Evolutionary conservation across 768 basidiomycete genomes (phyloP).

Genomic region (Termitomyces sp.): DNA sequence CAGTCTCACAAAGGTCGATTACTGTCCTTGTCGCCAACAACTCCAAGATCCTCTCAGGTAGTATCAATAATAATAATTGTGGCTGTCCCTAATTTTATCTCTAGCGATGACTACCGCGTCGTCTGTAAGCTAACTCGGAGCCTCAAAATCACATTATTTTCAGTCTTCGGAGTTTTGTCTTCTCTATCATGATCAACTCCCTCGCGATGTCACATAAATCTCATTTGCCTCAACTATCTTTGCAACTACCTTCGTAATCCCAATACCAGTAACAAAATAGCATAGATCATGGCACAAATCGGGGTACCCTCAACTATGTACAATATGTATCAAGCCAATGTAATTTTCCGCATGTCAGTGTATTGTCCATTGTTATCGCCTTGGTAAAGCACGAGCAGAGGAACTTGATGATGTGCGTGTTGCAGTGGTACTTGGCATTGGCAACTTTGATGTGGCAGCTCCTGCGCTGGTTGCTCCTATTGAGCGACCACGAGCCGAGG

Average conservation of each 20-base stretch:
- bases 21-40: conserved; percentile 14
- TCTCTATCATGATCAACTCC: conserved; percentile 14
- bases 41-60: conserved; percentile 19
- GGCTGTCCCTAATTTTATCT: conserved; percentile 12
- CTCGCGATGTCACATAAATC: neutral
- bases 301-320: neutral
- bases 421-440: conserved; percentile 6
- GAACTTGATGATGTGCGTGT: conserved; percentile 6
- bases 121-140: neutral
- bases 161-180: conserved; percentile 28
- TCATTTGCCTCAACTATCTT: neutral
- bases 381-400: conserved; percentile 4
- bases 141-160: neutral
- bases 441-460: conserved; percentile 11
- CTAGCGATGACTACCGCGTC: conserved; percentile 22
- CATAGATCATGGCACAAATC: neutral
- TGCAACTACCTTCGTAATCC: neutral
- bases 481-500: conserved; percentile 5
- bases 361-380: neutral
- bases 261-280: neutral
- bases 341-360: neutral
- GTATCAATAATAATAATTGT: no score
- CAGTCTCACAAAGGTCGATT: no score
- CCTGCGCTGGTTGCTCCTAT: neutral
- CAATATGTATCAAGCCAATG: neutral